These are phyloP conservation scores for Diplocarpon mali DNA, from an alignment of 2,329 filamentous ascomycete species.

Conservation along the genomic window DNA sequence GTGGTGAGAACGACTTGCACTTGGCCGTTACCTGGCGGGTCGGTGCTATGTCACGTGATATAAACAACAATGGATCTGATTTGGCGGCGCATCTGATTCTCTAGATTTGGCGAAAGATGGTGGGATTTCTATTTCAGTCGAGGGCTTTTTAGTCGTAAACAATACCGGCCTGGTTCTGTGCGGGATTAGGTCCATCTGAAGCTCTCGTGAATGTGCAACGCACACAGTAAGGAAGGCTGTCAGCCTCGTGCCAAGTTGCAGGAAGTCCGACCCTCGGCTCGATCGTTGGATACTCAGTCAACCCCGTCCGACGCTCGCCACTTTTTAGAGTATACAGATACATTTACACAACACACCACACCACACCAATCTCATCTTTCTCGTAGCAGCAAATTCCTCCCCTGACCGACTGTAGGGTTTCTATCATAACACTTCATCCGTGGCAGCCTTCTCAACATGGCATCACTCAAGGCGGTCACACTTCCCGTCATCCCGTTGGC, in stretches of 20 bases:
- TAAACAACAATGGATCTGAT: background rate
- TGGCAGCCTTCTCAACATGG: conserved; percentile 11
- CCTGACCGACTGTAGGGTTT: background rate
- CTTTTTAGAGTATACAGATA: background rate
- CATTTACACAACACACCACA: too few relatives aligned
- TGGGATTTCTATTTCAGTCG: too few relatives aligned
- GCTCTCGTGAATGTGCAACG: too few relatives aligned
- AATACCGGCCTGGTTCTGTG: too few relatives aligned
- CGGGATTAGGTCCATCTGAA: too few relatives aligned
- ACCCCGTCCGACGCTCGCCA: background rate
- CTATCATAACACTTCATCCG: background rate
- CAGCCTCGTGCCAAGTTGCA: background rate
- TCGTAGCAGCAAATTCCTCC: background rate
- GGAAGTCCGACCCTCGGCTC: conserved; percentile 1
- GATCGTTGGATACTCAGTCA: background rate
- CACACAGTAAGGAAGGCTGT: background rate
- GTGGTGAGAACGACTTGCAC: background rate
- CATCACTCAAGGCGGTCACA: conserved; percentile 17
- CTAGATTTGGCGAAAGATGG: too few relatives aligned
- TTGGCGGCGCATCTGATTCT: too few relatives aligned
- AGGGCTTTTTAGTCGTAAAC: too few relatives aligned
- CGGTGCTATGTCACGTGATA: background rate
- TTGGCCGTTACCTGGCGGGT: background rate
- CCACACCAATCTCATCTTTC: too few relatives aligned
- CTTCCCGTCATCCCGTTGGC: conserved; percentile 76